A percentile compares a stretch with the other conserved stretches of the same genome.
Evolutionary conservation across 768 basidiomycete species (phyloP).

Genomic region (Leccinum aurantiacum): DNA sequence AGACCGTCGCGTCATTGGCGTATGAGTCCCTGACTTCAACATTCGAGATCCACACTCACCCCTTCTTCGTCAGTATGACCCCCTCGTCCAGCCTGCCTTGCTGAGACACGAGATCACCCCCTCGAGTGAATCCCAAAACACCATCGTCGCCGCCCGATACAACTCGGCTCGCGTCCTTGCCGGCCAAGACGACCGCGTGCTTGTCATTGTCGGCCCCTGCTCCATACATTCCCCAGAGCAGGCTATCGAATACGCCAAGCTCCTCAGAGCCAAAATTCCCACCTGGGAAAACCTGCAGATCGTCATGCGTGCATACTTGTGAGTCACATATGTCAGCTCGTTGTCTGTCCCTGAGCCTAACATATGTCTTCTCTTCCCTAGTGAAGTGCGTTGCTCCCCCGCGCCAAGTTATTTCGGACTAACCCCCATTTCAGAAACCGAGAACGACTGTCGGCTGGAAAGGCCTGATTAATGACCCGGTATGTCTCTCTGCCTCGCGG

Average conservation of each 20-base stretch:
- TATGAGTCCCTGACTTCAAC: slow-evolving; percentile 37
- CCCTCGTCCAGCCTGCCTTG: slow-evolving; percentile 90
- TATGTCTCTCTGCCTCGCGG: slow-evolving; percentile 5
- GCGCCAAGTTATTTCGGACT: slow-evolving; percentile 1
- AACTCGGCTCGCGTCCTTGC: slow-evolving; percentile 76
- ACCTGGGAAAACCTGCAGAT: slow-evolving; percentile 79
- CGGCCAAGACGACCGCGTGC: slow-evolving; percentile 80
- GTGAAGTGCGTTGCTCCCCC: slow-evolving; percentile 36
- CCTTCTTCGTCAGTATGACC: slow-evolving; percentile 69
- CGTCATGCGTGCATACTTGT: slow-evolving; percentile 98
- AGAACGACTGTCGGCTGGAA: slow-evolving; percentile 98
- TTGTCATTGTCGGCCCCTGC: slow-evolving; percentile 95
- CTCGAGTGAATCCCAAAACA: slow-evolving; percentile 60
- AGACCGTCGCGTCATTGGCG: slow-evolving; percentile 78
- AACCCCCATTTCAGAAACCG: slow-evolving; percentile 65
- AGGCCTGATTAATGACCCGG: slow-evolving; percentile 89
- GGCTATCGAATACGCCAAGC: slow-evolving; percentile 78
- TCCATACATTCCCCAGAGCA: slow-evolving; percentile 89
- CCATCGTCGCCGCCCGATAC: slow-evolving; percentile 79
- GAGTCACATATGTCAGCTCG: slow-evolving; percentile 36
- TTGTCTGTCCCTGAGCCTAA: slow-evolving; percentile 27
- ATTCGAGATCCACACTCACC: slow-evolving; percentile 15
- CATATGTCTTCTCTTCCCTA: slow-evolving; percentile 34
- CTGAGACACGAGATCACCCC: slow-evolving; percentile 85
- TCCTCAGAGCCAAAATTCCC: slow-evolving; percentile 65